Conservation (phyloP, 192 early-diverging fungal species). For the Coemansia guatemalensis region DNA sequence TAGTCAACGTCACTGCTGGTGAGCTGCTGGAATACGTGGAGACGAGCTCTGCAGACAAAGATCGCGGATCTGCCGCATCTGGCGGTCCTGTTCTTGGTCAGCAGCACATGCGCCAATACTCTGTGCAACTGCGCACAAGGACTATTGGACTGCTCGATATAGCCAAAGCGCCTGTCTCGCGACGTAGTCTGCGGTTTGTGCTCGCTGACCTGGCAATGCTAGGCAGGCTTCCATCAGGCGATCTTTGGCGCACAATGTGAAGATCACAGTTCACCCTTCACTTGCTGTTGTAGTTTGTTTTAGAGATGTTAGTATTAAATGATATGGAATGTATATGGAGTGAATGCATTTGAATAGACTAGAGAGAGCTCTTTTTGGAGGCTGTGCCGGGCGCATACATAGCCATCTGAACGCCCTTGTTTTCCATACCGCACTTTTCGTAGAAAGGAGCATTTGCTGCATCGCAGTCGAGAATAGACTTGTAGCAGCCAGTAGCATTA, state of each 20-base stretch:
- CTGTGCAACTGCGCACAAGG: slow-evolving; percentile 28
- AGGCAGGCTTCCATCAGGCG: slow-evolving; percentile 26
- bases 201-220: slow-evolving; percentile 24
- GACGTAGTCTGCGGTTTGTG: slow-evolving; percentile 14
- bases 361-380: slow-evolving; percentile 12
- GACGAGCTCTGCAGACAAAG: not conserved
- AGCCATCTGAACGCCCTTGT: slow-evolving; percentile 77
- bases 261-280: not conserved
- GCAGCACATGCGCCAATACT: slow-evolving; percentile 18
- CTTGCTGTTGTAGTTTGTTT: slow-evolving; percentile 11
- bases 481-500: slow-evolving; percentile 83
- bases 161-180: not conserved
- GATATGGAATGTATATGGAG: slow-evolving; percentile 5
- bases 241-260: slow-evolving; percentile 30
- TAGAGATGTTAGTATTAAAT: slow-evolving; percentile 1
- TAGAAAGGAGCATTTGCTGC: slow-evolving; percentile 86
- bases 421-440: slow-evolving; percentile 81
- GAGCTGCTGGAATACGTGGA: slow-evolving; percentile 26
- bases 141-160: slow-evolving; percentile 30
- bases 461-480: slow-evolving; percentile 73
- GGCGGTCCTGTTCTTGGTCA: not conserved
- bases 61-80: slow-evolving; percentile 2
- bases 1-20: slow-evolving; percentile 2
- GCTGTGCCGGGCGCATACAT: slow-evolving; percentile 47
- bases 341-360: not conserved